A percentile compares a stretch with the other conserved stretches of the same genome.
phyloP scores from a whole-genome alignment of 164 flowering plant genomes.

The Macadamia tetraphylla region DNA sequence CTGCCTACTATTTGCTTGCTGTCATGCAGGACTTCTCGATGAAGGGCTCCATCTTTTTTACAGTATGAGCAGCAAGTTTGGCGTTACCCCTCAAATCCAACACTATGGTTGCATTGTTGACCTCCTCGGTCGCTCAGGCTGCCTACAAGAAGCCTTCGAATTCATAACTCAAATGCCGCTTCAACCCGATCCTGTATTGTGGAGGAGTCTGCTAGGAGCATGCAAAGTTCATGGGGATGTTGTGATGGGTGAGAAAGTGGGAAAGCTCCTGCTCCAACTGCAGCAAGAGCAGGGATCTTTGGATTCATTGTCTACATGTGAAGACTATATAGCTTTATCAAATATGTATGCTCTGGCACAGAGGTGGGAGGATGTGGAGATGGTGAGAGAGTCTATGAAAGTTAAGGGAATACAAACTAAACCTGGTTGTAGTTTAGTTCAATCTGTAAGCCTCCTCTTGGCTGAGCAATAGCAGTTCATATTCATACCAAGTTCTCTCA shows the following conservation, averaged over 20 bases:
- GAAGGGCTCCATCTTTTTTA: conserved; percentile 48
- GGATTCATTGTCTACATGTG: conserved; percentile 13
- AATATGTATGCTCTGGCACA: conserved; percentile 48
- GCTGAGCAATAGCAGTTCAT: no score
- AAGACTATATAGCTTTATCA: conserved; percentile 47
- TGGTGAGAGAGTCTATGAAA: conserved; percentile 41
- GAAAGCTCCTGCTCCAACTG: conserved; percentile 34
- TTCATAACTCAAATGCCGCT: conserved; percentile 33
- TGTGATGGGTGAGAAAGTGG: conserved; percentile 46
- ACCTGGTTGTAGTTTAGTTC: conserved; percentile 10
- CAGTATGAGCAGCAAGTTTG: conserved; percentile 33
- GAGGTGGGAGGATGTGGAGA: conserved; percentile 50
- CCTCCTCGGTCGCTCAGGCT: conserved; percentile 58
- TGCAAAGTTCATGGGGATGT: conserved; percentile 44
- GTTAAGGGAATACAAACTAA: conserved; percentile 25
- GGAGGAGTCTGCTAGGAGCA: conserved; percentile 47
- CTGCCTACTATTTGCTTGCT: conserved; percentile 48
- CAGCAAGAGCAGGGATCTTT: conserved; percentile 7
- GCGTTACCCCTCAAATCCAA: conserved; percentile 32
- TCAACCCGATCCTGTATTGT: conserved; percentile 32
- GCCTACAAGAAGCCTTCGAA: conserved; percentile 39
- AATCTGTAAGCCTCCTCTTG: no score
- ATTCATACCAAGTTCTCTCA: no score
- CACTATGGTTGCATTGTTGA: conserved; percentile 70
- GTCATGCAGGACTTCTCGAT: conserved; percentile 53